These are phyloP conservation scores for Nakazawaea laoshanensis DNA, from an alignment of 805 yeast species.

Conservation along the genomic window DNA sequence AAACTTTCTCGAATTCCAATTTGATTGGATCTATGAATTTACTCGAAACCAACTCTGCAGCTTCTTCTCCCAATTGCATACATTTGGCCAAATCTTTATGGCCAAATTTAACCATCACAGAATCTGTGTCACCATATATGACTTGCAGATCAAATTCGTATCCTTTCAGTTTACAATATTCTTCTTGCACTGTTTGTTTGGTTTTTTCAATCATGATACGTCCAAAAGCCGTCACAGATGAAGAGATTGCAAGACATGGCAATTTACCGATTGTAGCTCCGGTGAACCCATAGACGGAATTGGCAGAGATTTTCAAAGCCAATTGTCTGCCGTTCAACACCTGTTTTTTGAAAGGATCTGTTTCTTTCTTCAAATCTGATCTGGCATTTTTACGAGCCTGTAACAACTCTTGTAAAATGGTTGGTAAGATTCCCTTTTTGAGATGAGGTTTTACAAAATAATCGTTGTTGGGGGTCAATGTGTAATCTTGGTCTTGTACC, in stretches of 20 bases:
- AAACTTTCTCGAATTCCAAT: slow-evolving; percentile 93
- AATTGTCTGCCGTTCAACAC: slow-evolving; percentile 96
- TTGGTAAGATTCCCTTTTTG: slow-evolving; percentile 85
- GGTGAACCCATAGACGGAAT: slow-evolving; percentile 97
- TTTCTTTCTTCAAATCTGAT: slow-evolving; percentile 81
- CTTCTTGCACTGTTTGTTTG: slow-evolving; percentile 73
- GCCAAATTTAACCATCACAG: slow-evolving; percentile 98
- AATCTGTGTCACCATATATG: slow-evolving; percentile 97
- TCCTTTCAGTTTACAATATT: slow-evolving; percentile 77
- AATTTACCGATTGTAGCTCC: slow-evolving; percentile 98
- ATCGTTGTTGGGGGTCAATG: slow-evolving; percentile 86
- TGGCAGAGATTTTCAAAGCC: slow-evolving; percentile 94
- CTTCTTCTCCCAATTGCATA: slow-evolving; percentile 90
- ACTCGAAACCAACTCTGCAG: slow-evolving; percentile 80
- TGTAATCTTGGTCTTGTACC: slow-evolving; percentile 69
- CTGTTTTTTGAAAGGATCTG: slow-evolving; percentile 88
- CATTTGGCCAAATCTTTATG: slow-evolving; percentile 68
- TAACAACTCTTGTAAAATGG: slow-evolving; percentile 80
- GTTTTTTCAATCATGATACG: slow-evolving; percentile 95
- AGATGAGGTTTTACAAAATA: slow-evolving; percentile 64
- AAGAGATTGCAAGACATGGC: slow-evolving; percentile 94
- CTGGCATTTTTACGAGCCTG: slow-evolving; percentile 92
- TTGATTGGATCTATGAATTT: slow-evolving; percentile 81
- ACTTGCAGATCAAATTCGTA: slow-evolving; percentile 80
- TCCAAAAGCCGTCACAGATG: slow-evolving; percentile 93